Evolutionary conservation across 768 basidiomycete species (phyloP).

Genomic region (Mycena galopus): DNA sequence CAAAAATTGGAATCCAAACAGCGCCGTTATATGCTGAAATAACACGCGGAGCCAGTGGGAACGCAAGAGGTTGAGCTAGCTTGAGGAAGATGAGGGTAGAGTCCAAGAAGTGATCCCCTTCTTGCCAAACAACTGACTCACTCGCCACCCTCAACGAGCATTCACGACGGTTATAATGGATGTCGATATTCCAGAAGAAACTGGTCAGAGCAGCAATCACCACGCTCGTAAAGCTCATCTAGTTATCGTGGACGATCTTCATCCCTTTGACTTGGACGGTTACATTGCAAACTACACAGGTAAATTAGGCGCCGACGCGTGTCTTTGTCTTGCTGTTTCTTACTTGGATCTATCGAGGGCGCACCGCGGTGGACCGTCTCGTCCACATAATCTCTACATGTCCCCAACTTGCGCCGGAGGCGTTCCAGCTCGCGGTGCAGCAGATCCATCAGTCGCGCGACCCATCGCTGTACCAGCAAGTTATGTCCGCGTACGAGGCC

Average conservation of each 20-base stretch:
- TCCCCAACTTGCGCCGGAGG: slow-evolving; percentile 79
- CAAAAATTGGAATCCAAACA: too few relatives aligned
- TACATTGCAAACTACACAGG: slow-evolving; percentile 85
- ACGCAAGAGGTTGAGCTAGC: too few relatives aligned
- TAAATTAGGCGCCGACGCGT: slow-evolving; percentile 44
- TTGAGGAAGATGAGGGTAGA: too few relatives aligned
- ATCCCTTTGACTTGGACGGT: slow-evolving; percentile 90
- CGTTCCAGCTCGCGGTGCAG: slow-evolving; percentile 74
- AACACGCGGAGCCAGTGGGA: too few relatives aligned
- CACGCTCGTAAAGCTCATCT: slow-evolving; percentile 43
- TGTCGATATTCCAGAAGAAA: slow-evolving; percentile 49
- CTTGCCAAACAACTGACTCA: slow-evolving; percentile 13
- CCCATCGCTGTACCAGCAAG: slow-evolving; percentile 66
- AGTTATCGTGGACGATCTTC: slow-evolving; percentile 77
- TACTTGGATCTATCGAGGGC: slow-evolving; percentile 57
- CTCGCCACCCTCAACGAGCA: background rate
- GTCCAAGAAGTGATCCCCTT: too few relatives aligned
- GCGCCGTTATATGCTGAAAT: too few relatives aligned
- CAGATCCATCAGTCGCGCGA: slow-evolving; percentile 80
- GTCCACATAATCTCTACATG: slow-evolving; percentile 74
- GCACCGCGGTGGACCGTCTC: slow-evolving; percentile 81
- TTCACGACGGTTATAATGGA: slow-evolving; percentile 52
- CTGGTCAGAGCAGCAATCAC: slow-evolving; percentile 40
- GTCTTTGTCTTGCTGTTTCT: background rate
- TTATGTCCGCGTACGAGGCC: slow-evolving; percentile 69